Base-by-base conservation (phyloP, 2,329 filamentous ascomycete genomes). In the Cladobotryum mycophilum region DNA sequence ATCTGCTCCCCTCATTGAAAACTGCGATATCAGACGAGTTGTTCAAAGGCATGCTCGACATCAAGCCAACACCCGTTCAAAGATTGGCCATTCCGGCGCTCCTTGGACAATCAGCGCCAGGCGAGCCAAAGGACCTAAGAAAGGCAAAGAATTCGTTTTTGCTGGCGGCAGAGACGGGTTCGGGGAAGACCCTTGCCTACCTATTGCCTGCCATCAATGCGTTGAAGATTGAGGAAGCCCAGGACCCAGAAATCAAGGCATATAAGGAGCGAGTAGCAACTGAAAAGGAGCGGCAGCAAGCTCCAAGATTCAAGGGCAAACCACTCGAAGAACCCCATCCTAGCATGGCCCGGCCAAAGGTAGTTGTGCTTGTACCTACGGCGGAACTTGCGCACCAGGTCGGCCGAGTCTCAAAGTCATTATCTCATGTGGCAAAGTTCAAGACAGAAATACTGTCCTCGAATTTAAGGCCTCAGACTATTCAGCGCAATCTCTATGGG, bases 141-240 rank as follows among this genome's bases (percentile, higher is more conserved):
- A 69, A 70, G 53, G 79, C 74, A 70, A 54, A 56, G 46, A 54
- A 60, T 38, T 68, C 68, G 1, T 96, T 89, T 63, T 76, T 99
- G 12, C 76, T 99, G 45, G 93, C 93, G 4, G 93, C 93, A 11
- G 93, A 99, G 74, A 99, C 93, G 0, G 93, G 93, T 12, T 97
- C 93, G 1, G 93, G 93, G 53, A 99, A 99, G 74, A 99, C 93
- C 1, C 74, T 99, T 55, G 89, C 93, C 8, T 99, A 99, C 64
- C 74, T 97, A 5, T 70, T 96, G 5, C 95, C 93, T 0, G 79
- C 85, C 14, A 76, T 99, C 47, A 84, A 99, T 68, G 87, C 88
- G 8, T 69, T 99, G 60, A 99, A 99, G 71, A 73, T 81, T 34
- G 83, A 82, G 5, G 88, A 92, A 63, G 74, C 75, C 0, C 67